Percentiles rank a stretch among this genome's conserved stretches.
Conservation (phyloP, 768 basidiomycete species). For the Lentinula raphanica region DNA sequence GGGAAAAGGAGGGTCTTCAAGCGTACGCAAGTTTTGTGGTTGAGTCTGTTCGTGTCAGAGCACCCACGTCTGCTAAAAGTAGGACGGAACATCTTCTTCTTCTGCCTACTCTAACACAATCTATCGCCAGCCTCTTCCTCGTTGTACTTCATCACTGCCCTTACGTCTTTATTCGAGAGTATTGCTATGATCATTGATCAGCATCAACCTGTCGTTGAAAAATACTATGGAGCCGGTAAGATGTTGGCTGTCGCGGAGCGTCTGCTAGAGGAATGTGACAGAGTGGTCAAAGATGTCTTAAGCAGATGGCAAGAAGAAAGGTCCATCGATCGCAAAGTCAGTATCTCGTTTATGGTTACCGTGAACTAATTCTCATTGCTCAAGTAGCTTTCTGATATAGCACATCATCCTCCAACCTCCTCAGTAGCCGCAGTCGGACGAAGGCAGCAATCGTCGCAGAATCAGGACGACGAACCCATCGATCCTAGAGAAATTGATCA, state of each 20-base stretch:
- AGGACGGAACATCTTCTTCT: conserved; percentile 14
- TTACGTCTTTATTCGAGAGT: conserved; percentile 91
- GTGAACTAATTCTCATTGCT: neutral
- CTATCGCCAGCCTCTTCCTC: conserved; percentile 74
- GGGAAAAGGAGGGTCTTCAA: conserved; percentile 87
- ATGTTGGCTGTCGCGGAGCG: conserved; percentile 77
- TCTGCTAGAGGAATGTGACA: conserved; percentile 82
- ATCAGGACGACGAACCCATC: conserved; percentile 48
- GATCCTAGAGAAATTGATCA: conserved; percentile 93
- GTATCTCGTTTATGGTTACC: conserved; percentile 5
- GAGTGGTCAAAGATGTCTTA: conserved; percentile 68
- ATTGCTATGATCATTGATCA: conserved; percentile 96
- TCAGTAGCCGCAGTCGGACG: conserved; percentile 24
- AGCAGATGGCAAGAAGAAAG: conserved; percentile 93
- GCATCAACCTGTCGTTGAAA: conserved; percentile 95
- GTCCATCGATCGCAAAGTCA: conserved; percentile 71
- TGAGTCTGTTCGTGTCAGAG: conserved; percentile 75
- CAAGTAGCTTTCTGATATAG: conserved; percentile 42
- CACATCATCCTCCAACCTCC: conserved; percentile 34
- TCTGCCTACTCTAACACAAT: conserved; percentile 4
- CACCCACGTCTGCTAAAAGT: conserved; percentile 83
- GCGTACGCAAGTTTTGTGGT: conserved; percentile 93
- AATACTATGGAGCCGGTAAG: conserved; percentile 89
- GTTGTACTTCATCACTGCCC: conserved; percentile 81
- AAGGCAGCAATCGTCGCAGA: conserved; percentile 22